Base-by-base conservation (phyloP, 1,284 basidiomycete genomes). In the Sutorius eximius region DNA sequence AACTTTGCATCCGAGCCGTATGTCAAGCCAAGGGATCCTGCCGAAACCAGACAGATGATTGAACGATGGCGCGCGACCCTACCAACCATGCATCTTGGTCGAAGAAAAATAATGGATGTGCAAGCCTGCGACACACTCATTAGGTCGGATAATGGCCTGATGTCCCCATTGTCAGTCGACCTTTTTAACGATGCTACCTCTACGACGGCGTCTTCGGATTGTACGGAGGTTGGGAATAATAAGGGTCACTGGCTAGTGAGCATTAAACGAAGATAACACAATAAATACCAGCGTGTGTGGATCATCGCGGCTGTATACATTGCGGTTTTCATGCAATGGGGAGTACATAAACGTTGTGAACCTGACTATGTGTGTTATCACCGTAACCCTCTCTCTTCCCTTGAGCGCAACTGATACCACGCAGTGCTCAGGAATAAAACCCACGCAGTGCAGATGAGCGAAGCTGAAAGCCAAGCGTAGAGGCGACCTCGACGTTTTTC, bases 401-500 rank as follows among this genome's bases (percentile, higher is more conserved):
- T 74, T 36, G 75, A 75, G 27, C 82, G 76, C 57, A 88, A 66
- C 60, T 77, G 79, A 52, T 79, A 65, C 76, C 77, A 85, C 1
- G 84, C 87, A 11, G 82, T 85, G 15, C 68, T 75, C 61, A 91
- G 72, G 69, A 90, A 90, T 58, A 89, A 70, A 47, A 80, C 62
- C 89, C 89, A 91, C 3, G 85, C 82, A 41, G 70, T 70, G 9
- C 77, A 66, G 11, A 90, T 79, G 38, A 86, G 68, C 2, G 62
- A 57, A 9, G 68, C 74, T 42, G 76, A 77, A 34, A 80, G 59
- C 37, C 71, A 59, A 18, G 79, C 75, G 59, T 82, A 86, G 1
- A 81, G 29, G 57, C 73, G 63, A 5, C 86, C 87, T 48, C 85
- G 72, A 56, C 73, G 68, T 57, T 69, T 78, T 74, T 77, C 76